Base-by-base conservation (phyloP, 805 yeast species). In the Sungouiozyma ichnusensis region DNA sequence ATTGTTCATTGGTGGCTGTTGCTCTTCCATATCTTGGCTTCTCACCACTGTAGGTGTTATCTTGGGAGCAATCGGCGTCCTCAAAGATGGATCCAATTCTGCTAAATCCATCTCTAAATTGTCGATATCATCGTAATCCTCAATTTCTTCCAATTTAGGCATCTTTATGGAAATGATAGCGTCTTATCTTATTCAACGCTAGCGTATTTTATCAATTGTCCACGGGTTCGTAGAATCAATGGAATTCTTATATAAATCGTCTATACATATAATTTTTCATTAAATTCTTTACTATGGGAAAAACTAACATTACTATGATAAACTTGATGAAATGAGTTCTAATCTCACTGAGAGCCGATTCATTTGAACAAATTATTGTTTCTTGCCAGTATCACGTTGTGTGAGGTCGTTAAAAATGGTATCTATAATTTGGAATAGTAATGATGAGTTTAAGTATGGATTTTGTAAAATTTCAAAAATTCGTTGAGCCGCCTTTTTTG, bases 61-160 rank as follows among this genome's bases (percentile, higher is more conserved):
- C 51, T 73, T 69, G 38, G 87, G 86, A 1, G 88, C 88, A 17
- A 81, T 64, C 6, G 90, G 84, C 0, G 90, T 80, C 35, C 62
- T 71, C 48, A 82, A 64, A 33, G 64, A 61, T 18, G 81, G 87
- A 62, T 87, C 97, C 48, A 86, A 82, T 66, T 90, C 94, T 3
- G 94, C 94, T 20, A 88, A 69, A 63, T 88, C 96, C 84, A 85
- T 81, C 54, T 90, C 96, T 78, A 86, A 70, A 66, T 87, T 80
- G 57, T 88, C 97, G 64, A 90, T 78, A 53, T 81, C 88, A 49
- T 85, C 94, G 55, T 77, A 83, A 58, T 81, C 87, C 43, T 68
- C 70, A 44, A 83, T 77, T 52, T 82, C 88, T 59, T 83, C 94
- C 43, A 83, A 60, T 29, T 66, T 68, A 11, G 94, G 92, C 79